Evolutionary conservation across 2,329 filamentous ascomycete genomes (phyloP).

Genomic region (Botryotinia globosa): DNA sequence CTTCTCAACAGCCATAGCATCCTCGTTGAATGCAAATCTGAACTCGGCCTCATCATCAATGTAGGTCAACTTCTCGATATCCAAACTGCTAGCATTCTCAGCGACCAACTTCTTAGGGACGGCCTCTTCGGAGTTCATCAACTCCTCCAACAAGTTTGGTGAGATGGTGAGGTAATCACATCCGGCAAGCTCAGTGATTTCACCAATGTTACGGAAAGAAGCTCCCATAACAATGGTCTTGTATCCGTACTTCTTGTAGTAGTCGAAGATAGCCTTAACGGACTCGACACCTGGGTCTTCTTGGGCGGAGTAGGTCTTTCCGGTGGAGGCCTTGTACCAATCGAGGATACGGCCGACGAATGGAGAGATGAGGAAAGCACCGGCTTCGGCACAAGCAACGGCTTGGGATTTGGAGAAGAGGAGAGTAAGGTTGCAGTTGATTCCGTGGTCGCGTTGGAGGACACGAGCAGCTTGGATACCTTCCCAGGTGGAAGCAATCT

Average conservation of each 20-base stretch:
- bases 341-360: conserved; percentile 99
- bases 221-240: conserved; percentile 99
- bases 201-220: conserved; percentile 92
- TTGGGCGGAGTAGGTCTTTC: conserved; percentile 86
- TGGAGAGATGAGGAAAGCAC: conserved; percentile 95
- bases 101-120: conserved; percentile 94
- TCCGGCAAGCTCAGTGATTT: conserved; percentile 97
- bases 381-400: conserved; percentile 91
- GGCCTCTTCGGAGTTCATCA: conserved; percentile 75
- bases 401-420: conserved; percentile 97
- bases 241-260: conserved; percentile 99
- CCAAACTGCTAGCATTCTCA: conserved; percentile 58
- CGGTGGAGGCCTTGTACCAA: conserved; percentile 96
- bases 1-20: conserved; percentile 99
- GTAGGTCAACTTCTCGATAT: conserved; percentile 88
- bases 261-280: conserved; percentile 95
- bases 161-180: conserved; percentile 99
- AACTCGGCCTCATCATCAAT: conserved; percentile 84
- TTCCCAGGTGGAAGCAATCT: conserved; percentile 99
- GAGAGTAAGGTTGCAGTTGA: conserved; percentile 98
- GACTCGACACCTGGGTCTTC: conserved; percentile 96
- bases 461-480: conserved; percentile 98
- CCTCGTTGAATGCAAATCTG: conserved; percentile 99
- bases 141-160: conserved; percentile 91
- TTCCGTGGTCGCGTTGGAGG: conserved; percentile 89